Percentiles rank a stretch among this genome's conserved stretches.
phyloP scores from a whole-genome alignment of 2,329 filamentous ascomycete genomes.

The Monilinia polystroma region DNA sequence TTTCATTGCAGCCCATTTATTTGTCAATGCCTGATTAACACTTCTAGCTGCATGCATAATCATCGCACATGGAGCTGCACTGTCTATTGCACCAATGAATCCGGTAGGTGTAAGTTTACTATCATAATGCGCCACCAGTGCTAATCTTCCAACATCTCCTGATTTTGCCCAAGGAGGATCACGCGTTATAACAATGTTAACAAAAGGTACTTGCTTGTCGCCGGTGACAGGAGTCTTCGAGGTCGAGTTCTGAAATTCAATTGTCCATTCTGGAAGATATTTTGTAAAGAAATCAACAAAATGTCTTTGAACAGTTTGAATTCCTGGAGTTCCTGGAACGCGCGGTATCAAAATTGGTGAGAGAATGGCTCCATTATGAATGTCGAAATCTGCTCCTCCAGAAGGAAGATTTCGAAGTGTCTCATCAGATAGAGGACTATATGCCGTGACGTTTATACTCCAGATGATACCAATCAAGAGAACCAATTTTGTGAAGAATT shows the following conservation, averaged over 20 bases:
- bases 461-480: slow-evolving; percentile 28
- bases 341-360: slow-evolving; percentile 84
- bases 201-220: slow-evolving; percentile 71
- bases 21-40: slow-evolving; percentile 75
- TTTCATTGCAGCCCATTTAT: slow-evolving; percentile 76
- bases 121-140: slow-evolving; percentile 92
- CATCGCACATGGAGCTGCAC: slow-evolving; percentile 91
- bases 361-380: slow-evolving; percentile 71
- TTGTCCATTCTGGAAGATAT: slow-evolving; percentile 73
- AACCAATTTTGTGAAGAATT: slow-evolving; percentile 26
- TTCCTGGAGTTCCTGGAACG: slow-evolving; percentile 82
- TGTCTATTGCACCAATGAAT: slow-evolving; percentile 93
- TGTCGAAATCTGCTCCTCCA: slow-evolving; percentile 75
- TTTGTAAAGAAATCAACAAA: slow-evolving; percentile 78
- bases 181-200: slow-evolving; percentile 75
- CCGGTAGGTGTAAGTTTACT: slow-evolving; percentile 76
- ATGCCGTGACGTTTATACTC: slow-evolving; percentile 30
- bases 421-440: slow-evolving; percentile 64
- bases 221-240: slow-evolving; percentile 75
- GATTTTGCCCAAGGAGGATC: slow-evolving; percentile 78
- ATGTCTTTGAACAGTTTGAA: slow-evolving; percentile 70
- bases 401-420: slow-evolving; percentile 70
- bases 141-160: slow-evolving; percentile 77
- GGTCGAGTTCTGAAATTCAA: slow-evolving; percentile 89
- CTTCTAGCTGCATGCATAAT: slow-evolving; percentile 81